phyloP scores from a whole-genome alignment of 345 rosid species.

The Punica granatum region DNA sequence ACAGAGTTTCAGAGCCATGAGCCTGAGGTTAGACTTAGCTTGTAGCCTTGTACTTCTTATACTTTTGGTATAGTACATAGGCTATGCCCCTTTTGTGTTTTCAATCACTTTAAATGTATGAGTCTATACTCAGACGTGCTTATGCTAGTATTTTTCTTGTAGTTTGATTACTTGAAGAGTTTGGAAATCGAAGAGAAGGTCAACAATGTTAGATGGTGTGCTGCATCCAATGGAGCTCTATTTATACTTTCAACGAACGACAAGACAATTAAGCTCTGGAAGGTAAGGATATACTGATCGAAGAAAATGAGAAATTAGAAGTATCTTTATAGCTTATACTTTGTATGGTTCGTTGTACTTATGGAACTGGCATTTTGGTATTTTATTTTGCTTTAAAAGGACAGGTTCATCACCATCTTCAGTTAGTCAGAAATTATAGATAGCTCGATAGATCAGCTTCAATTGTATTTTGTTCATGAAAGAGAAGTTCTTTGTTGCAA shows the following conservation, averaged over 20 bases:
- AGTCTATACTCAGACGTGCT: constrained; percentile 1
- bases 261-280: constrained; percentile 70
- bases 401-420: not conserved
- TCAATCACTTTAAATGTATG: not conserved
- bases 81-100: not conserved
- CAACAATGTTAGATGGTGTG: constrained; percentile 50
- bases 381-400: not conserved
- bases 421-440: not conserved
- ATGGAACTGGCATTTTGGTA: too few species aligned
- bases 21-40: constrained; percentile 60
- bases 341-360: not conserved
- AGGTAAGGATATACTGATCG: constrained; percentile 24
- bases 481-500: not conserved
- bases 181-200: constrained; percentile 70
- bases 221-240: constrained; percentile 32
- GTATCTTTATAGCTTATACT: not conserved
- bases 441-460: not conserved
- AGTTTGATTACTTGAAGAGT: constrained; percentile 71
- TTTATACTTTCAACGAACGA: constrained; percentile 59
- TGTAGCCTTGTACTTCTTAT: not conserved
- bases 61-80: not conserved
- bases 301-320: not conserved
- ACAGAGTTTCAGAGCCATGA: constrained; percentile 71
- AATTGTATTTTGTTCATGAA: not conserved
- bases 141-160: constrained; percentile 1